Conservation (phyloP, 1,284 basidiomycete genomes). For the Puccinia horiana region DNA sequence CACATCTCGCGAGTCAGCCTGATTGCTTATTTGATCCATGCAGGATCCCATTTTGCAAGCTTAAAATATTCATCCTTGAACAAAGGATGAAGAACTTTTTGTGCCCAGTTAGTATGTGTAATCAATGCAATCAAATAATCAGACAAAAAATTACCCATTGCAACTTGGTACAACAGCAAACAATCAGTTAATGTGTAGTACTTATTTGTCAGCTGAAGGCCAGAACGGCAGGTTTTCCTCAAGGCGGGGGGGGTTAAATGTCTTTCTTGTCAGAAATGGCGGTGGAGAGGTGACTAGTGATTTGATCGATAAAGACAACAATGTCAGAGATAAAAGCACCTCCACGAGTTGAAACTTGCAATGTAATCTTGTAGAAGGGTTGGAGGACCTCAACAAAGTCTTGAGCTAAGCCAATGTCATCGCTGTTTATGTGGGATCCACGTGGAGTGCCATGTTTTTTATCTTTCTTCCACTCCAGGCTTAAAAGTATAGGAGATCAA, state of each 20-base stretch:
- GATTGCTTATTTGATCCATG: background rate
- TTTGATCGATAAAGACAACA: conserved; percentile 13
- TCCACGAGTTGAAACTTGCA: background rate
- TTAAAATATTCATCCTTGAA: conserved; percentile 22
- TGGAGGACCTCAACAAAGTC: conserved; percentile 4
- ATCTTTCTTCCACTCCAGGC: conserved; percentile 20
- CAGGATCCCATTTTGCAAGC: background rate
- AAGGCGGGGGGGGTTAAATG: background rate
- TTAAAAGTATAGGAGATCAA: background rate
- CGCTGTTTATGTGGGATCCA: background rate
- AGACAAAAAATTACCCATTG: background rate
- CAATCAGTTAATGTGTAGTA: background rate
- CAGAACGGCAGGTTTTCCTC: background rate
- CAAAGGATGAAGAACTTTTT: conserved; percentile 6
- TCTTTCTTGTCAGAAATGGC: background rate
- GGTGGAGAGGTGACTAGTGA: background rate
- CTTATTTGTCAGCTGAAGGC: conserved; percentile 3
- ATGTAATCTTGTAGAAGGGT: conserved; percentile 1
- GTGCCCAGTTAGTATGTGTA: background rate
- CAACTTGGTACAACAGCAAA: background rate
- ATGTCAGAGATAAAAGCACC: background rate
- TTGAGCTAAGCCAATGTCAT: background rate
- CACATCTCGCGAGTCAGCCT: background rate
- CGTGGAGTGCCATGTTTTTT: conserved; percentile 2
- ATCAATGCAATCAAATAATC: background rate